These are phyloP conservation scores for Davidsoniella australis DNA, from an alignment of 2,329 filamentous ascomycete species.

Conservation along the genomic window DNA sequence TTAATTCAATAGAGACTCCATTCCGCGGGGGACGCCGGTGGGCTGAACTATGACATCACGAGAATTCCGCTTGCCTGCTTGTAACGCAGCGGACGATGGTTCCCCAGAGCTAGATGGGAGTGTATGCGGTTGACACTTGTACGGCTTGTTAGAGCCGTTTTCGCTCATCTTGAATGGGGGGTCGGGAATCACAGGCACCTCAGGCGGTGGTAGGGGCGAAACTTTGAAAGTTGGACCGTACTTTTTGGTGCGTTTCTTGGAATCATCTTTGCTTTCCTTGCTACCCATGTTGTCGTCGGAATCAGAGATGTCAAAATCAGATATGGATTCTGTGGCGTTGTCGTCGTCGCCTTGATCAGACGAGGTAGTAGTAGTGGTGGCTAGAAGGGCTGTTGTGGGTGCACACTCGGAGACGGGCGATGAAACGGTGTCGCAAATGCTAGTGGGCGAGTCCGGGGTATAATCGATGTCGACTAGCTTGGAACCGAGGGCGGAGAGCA, in stretches of 20 bases:
- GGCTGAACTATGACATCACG: conserved; percentile 26
- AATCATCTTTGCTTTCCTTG: conserved; percentile 9
- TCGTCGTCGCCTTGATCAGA: background rate
- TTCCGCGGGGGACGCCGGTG: conserved; percentile 23
- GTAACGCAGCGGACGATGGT: background rate
- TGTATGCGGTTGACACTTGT: conserved; percentile 10
- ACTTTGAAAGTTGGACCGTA: conserved; percentile 13
- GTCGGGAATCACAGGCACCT: conserved; percentile 10
- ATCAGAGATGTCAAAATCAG: background rate
- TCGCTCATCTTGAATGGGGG: conserved; percentile 13
- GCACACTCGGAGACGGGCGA: background rate
- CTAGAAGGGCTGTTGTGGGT: background rate
- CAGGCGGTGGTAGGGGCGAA: conserved; percentile 10
- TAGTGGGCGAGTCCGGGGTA: conserved; percentile 8
- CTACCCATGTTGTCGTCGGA: conserved; percentile 5
- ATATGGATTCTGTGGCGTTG: background rate
- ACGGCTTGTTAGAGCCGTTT: conserved; percentile 12
- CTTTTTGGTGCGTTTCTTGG: conserved; percentile 11
- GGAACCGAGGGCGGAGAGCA: background rate
- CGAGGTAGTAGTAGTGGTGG: background rate
- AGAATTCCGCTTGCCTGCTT: background rate
- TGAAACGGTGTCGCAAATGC: conserved; percentile 7
- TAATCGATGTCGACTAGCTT: background rate
- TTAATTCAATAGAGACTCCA: conserved; percentile 16
- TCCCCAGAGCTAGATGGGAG: background rate